Conservation (phyloP, 805 yeast genomes). For the Metschnikowia koreensis region DNA sequence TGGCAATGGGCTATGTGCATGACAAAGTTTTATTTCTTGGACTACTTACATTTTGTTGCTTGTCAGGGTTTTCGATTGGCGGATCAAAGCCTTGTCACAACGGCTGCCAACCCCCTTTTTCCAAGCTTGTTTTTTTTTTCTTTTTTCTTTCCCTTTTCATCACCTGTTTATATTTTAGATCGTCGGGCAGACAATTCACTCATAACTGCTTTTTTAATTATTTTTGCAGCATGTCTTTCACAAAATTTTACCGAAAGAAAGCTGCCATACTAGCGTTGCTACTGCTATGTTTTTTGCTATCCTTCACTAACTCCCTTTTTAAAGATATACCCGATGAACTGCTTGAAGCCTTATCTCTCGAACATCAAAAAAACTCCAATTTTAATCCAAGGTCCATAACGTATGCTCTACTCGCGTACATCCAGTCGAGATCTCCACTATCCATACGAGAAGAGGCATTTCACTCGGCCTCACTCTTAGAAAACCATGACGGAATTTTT, state of each 20-base stretch:
- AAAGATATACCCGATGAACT: slow-evolving; percentile 21
- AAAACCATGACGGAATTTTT: slow-evolving; percentile 22
- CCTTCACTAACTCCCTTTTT: slow-evolving; percentile 13
- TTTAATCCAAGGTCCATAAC: slow-evolving; percentile 28
- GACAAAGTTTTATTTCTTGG: too few relatives aligned
- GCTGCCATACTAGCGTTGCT: slow-evolving; percentile 11
- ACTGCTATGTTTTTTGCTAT: slow-evolving; percentile 8
- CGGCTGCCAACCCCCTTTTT: too few relatives aligned
- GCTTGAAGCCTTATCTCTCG: slow-evolving; percentile 24
- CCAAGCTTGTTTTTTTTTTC: too few relatives aligned
- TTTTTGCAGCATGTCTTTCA: slow-evolving; percentile 8
- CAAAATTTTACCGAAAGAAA: slow-evolving; percentile 17
- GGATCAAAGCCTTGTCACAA: too few relatives aligned
- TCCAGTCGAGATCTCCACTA: slow-evolving; percentile 4
- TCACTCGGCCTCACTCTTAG: slow-evolving; percentile 4
- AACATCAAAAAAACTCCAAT: slow-evolving; percentile 20
- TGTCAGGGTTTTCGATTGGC: too few relatives aligned
- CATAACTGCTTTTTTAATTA: not conserved
- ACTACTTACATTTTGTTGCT: too few relatives aligned
- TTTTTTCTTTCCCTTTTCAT: not conserved
- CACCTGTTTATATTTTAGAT: too few relatives aligned
- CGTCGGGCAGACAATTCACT: too few relatives aligned
- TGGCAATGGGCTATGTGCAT: too few relatives aligned
- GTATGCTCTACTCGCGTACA: slow-evolving; percentile 9
- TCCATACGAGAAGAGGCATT: not conserved